A percentile compares a stretch with the other conserved stretches of the same genome.
Evolutionary conservation across 768 basidiomycete species (phyloP).

Genomic region (Paxillus rubicundulus): DNA sequence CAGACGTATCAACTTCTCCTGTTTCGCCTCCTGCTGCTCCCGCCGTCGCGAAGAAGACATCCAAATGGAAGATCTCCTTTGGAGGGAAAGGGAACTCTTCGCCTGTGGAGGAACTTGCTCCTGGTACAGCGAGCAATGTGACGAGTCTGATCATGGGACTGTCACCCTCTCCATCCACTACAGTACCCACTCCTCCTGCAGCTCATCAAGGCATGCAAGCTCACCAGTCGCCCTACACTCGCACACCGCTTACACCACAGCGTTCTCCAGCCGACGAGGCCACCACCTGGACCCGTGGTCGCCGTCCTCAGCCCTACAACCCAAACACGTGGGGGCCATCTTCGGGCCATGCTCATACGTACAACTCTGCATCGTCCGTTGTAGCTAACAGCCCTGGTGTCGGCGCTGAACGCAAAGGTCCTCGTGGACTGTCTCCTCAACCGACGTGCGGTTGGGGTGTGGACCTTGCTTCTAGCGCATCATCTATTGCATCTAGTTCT

Average conservation of each 20-base stretch:
- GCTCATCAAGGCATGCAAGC: conserved; percentile 12
- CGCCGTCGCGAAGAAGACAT: conserved; percentile 65
- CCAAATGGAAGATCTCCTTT: conserved; percentile 50
- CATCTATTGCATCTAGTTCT: conserved; percentile 54
- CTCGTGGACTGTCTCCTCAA: conserved; percentile 57
- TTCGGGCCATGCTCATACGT: conserved; percentile 12
- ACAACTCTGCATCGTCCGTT: conserved; percentile 8
- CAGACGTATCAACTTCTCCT: conserved; percentile 20
- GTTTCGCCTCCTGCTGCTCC: conserved; percentile 32
- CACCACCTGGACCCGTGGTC: conserved; percentile 50
- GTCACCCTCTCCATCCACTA: conserved; percentile 16
- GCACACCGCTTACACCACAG: conserved; percentile 30
- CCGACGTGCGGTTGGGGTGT: conserved; percentile 54
- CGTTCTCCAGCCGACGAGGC: conserved; percentile 40
- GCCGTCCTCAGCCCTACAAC: conserved; percentile 32
- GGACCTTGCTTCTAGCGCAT: conserved; percentile 52
- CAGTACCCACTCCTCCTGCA: not conserved
- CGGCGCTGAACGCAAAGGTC: conserved; percentile 33
- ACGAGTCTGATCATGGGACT: conserved; percentile 68
- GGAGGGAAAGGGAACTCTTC: conserved; percentile 62
- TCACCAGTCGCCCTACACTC: conserved; percentile 24
- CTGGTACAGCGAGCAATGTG: conserved; percentile 76
- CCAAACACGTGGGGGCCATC: conserved; percentile 19
- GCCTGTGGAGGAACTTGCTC: conserved; percentile 36
- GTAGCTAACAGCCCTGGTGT: conserved; percentile 7